Evolutionary conservation across 495 filamentous ascomycete species (phyloP).

Genomic region (Penicillium bialowiezense): DNA sequence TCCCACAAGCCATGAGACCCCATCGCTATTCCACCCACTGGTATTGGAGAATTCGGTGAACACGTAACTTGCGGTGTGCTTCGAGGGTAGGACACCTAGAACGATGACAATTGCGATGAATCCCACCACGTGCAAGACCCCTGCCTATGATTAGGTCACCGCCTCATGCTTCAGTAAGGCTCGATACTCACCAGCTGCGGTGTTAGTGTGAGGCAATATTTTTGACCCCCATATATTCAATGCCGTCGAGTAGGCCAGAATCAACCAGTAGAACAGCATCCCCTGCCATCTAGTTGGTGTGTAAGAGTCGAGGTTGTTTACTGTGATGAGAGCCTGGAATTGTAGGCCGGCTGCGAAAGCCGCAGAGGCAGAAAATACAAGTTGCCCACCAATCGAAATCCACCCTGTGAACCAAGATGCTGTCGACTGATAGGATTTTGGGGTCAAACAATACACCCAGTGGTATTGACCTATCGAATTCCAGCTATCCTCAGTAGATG

Average conservation of each 20-base stretch:
- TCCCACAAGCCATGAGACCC: constrained; percentile 25
- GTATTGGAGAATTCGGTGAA: constrained; percentile 21
- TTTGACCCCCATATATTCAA: constrained; percentile 23
- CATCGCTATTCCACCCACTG: constrained; percentile 22
- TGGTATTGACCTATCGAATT: constrained; percentile 20
- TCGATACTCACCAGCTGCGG: constrained; percentile 12
- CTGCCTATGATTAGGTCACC: not conserved
- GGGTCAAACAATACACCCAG: constrained; percentile 24
- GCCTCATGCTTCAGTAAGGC: too few species aligned
- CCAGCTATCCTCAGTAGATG: too few species aligned
- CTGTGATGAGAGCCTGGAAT: constrained; percentile 22
- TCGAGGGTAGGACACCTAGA: constrained; percentile 17
- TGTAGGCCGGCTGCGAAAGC: constrained; percentile 24
- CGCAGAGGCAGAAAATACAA: constrained; percentile 30
- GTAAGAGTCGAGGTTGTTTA: constrained; percentile 23
- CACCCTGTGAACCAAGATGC: constrained; percentile 26
- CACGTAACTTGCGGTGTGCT: constrained; percentile 18
- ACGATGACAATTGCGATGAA: constrained; percentile 18
- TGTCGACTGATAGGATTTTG: constrained; percentile 15
- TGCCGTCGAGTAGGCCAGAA: constrained; percentile 16
- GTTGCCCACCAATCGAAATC: constrained; percentile 30
- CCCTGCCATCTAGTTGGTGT: constrained; percentile 19
- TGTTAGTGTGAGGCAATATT: constrained; percentile 24
- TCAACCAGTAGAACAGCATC: constrained; percentile 24
- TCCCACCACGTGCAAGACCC: constrained; percentile 18